Evolutionary conservation across 2,329 filamentous ascomycete species (phyloP).

Genomic region (Diplocarpon rosae): DNA sequence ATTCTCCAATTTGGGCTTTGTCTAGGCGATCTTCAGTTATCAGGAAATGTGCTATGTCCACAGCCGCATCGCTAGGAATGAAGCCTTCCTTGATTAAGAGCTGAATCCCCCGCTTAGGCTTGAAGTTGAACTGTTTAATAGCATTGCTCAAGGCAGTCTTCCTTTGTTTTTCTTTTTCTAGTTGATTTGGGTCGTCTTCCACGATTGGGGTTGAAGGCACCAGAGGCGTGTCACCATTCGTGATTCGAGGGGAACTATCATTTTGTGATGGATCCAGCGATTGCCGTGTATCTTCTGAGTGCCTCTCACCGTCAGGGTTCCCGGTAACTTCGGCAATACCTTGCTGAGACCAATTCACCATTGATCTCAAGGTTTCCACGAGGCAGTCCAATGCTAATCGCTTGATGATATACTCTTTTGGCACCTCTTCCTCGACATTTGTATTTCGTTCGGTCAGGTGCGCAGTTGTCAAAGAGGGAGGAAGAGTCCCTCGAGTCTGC

Average conservation of each 20-base stretch:
- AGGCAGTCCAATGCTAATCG: constrained; percentile 79
- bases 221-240: constrained; percentile 40
- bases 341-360: constrained; percentile 79
- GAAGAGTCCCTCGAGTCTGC: constrained; percentile 76
- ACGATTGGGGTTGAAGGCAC: constrained; percentile 55
- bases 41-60: constrained; percentile 78
- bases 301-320: constrained; percentile 39
- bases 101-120: constrained; percentile 89
- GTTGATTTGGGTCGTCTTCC: constrained; percentile 83
- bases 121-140: constrained; percentile 91
- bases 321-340: constrained; percentile 51
- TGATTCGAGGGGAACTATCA: constrained; percentile 50
- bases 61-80: constrained; percentile 65
- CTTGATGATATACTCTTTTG: constrained; percentile 85
- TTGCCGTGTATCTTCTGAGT: constrained; percentile 50
- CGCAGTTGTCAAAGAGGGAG: constrained; percentile 61
- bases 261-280: constrained; percentile 64
- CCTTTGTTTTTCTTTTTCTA: constrained; percentile 89
- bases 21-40: constrained; percentile 73
- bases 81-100: constrained; percentile 74
- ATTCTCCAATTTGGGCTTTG: constrained; percentile 89
- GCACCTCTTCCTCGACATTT: constrained; percentile 59
- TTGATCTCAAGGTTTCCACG: constrained; percentile 76
- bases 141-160: constrained; percentile 89
- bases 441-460: constrained; percentile 34